These are phyloP conservation scores for Mycena indigotica DNA, from an alignment of 768 basidiomycete genomes.

Conservation along the genomic window DNA sequence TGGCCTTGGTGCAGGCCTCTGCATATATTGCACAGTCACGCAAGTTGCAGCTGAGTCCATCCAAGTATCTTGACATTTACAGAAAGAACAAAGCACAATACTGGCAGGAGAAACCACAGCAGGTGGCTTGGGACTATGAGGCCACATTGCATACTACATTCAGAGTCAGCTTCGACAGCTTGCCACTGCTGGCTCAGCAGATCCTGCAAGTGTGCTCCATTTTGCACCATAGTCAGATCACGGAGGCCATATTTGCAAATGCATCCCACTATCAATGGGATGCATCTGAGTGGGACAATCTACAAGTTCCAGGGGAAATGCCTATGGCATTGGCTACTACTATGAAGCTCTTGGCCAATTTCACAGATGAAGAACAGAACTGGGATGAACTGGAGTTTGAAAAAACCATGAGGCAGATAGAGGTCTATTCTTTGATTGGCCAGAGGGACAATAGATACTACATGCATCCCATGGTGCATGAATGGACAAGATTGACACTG, in stretches of 20 bases:
- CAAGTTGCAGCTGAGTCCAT: background rate
- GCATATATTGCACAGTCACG: slow-evolving; percentile 8
- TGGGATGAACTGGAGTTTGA: background rate
- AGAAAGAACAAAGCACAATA: background rate
- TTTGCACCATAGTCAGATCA: background rate
- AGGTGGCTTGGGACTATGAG: background rate
- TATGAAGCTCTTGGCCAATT: background rate
- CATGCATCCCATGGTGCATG: background rate
- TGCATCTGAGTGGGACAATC: no score
- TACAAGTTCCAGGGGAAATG: no score
- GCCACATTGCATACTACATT: background rate
- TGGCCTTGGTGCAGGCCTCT: slow-evolving; percentile 11
- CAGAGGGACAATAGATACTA: background rate
- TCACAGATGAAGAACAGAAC: background rate
- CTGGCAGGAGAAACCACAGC: background rate
- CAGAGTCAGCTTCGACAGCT: background rate
- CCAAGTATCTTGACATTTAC: slow-evolving; percentile 3
- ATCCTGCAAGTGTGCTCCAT: background rate
- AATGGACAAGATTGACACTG: background rate
- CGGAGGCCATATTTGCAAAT: background rate
- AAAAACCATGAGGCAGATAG: background rate
- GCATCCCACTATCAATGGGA: background rate
- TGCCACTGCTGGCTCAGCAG: background rate
- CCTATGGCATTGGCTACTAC: no score
- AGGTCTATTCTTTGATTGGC: background rate